Base-by-base conservation (phyloP, 805 yeast genomes). In the Pichia paraexigua region DNA sequence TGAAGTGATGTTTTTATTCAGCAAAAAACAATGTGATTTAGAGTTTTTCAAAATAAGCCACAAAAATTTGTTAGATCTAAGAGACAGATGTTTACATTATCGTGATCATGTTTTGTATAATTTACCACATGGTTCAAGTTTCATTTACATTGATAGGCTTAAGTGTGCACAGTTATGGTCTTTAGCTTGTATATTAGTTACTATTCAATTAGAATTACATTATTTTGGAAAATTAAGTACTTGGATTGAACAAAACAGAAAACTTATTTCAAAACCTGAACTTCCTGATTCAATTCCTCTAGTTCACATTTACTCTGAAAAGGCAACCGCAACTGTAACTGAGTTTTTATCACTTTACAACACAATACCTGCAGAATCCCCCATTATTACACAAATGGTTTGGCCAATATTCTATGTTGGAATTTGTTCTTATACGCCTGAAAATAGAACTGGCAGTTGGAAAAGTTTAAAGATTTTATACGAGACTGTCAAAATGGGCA, bases 101-200 rank as follows among this genome's bases (percentile, higher is more conserved):
- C 59, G 83, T 45, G 80, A 77, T 30, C 77, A 76, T 55, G 78
- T 73, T 12, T 61, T 68, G 0, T 58, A 60, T 35, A 50, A 49
- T 13, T 45, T 64, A 42, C 57, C 61, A 11, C 55, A 58, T 44
- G 61, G 61, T 18, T 46, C 50, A 20, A n/a, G 49, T 30, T 62
- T 55, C 32, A 67, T 68, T 2, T 77, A 73, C 56, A 68, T 64
- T 15, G 66, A 69, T 48, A 63, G 79, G 43, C 56, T 79, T 35
- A 74, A 74, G 48, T 73, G 80, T 43, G 81, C 83, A 0, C 82
- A 78, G 57, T 76, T 83, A 56, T 79, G 84, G 84, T 61, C 80
- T 10, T 57, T 79, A 12, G 69, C 74, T 0, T 65, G 66, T 0
- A 53, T 52, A 12, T 35, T 52, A 28, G 20, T 46, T 11, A 49